Evolutionary conservation across 2,329 filamentous ascomycete species (phyloP), one percentile per base, ranked within the genome.

Genomic region (Colletotrichum tropicicola): DNA sequence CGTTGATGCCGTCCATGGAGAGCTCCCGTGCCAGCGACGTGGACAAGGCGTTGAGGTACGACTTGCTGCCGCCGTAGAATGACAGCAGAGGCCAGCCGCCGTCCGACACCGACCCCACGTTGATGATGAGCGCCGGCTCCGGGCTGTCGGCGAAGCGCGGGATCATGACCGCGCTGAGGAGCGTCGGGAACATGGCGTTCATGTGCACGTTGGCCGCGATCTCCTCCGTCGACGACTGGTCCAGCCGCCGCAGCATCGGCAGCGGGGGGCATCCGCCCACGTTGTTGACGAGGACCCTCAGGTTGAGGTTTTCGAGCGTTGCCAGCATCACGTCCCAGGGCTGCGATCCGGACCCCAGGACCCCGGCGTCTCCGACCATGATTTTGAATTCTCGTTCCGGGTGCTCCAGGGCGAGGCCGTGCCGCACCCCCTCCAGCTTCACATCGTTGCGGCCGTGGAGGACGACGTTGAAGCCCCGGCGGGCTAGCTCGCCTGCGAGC

Each of bases 381-480:
- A 74, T 72, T 27, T 76, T 74, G 56, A 83, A 79, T 25, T 75
- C 71, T 13, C 74, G 71, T 2, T 67, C 35, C 1, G 85, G 84
- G 60, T 79, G 81, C 8, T 74, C 63, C 0, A 69, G n/a, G 2
- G 71, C 65, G 0, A 89, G 78, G 25, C 79, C 72, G 2, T 70
- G 56, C n/a, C 75, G 71, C n/a, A 85, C 74, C 1, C 59, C 59
- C 2, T 78, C 70, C 3, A 89, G 77, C 68, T 87, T 88, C 4
- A 73, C 65, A 3, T 69, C 66, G 63, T 85, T 86, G 35, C 85
- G 82, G n/a, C 87, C 86, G 66, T 89, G 86, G 8, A 89, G 70
- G 15, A 88, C 76, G 32, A 89, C 78, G 68, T 87, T 85, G 79
- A 88, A 88, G 48, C 85, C 84, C 13, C 74, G 75, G 0, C 68